These are phyloP conservation scores for Gastrodia elata DNA, from an alignment of 106 monocot genomes.

Conservation along the genomic window DNA sequence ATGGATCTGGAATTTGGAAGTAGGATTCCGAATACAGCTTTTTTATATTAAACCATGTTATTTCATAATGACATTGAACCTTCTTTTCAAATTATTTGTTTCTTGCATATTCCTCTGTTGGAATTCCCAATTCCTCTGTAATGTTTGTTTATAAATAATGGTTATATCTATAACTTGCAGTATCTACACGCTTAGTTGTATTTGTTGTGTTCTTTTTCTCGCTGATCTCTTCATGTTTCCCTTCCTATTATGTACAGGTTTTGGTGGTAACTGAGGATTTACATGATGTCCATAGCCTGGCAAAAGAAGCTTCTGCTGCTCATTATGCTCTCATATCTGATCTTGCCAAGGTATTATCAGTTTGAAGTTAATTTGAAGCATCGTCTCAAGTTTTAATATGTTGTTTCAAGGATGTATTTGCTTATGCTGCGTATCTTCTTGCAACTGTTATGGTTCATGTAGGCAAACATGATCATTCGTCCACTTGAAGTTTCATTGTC, in stretches of 20 bases:
- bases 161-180: background rate
- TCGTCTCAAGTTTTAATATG: background rate
- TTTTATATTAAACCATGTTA: background rate
- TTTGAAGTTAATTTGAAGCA: background rate
- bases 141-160: background rate
- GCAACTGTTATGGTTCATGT: constrained; percentile 1
- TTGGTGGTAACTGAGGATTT: constrained; percentile 80
- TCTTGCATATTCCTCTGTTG: background rate
- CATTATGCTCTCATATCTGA: constrained; percentile 51
- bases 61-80: background rate
- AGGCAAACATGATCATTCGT: constrained; percentile 64
- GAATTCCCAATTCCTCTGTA: no score
- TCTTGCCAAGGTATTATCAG: constrained; percentile 61
- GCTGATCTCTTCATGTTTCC: constrained; percentile 10
- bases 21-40: background rate
- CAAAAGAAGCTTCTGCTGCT: constrained; percentile 67
- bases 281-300: constrained; percentile 68
- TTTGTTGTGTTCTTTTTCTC: background rate
- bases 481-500: constrained; percentile 81
- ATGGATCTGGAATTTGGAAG: background rate
- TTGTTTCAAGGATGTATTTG: constrained; percentile 1
- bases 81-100: background rate
- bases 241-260: constrained; percentile 38
- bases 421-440: background rate
- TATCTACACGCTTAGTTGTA: constrained; percentile 2